Percentiles rank a stretch among this genome's conserved stretches.
Evolutionary conservation across 2,329 filamentous ascomycete species (phyloP).

Genomic region (Stagonosporopsis chrysanthemi): DNA sequence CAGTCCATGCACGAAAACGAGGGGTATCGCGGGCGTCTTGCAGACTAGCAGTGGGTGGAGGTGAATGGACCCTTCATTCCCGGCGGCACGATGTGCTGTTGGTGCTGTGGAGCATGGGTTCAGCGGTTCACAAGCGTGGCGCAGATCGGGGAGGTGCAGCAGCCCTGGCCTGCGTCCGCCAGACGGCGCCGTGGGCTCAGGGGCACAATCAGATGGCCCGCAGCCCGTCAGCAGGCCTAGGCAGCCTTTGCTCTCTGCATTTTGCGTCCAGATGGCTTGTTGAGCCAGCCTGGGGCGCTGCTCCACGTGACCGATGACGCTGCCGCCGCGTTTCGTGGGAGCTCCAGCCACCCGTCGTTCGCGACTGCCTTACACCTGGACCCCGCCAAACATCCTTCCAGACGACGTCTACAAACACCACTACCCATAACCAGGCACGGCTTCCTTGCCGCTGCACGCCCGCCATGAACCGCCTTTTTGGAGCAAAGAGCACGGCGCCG

Average conservation of each 20-base stretch:
- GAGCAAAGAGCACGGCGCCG: constrained; percentile 82
- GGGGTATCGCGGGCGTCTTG: constrained; percentile 8
- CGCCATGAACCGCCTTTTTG: constrained; percentile 95
- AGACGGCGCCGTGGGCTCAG: constrained; percentile 13
- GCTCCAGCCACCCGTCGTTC: constrained; percentile 20
- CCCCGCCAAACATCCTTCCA: constrained; percentile 13
- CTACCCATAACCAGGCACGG: not conserved
- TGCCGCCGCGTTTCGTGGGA: constrained; percentile 9
- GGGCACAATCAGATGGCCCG: constrained; percentile 13
- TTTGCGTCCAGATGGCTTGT: not conserved
- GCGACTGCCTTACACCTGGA: constrained; percentile 18
- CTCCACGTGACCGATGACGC: constrained; percentile 21
- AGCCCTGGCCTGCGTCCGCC: constrained; percentile 13
- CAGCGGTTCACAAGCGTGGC: constrained; percentile 20
- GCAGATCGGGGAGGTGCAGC: constrained; percentile 19
- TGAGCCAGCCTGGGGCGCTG: not conserved
- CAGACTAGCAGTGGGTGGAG: constrained; percentile 19
- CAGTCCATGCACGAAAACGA: constrained; percentile 19
- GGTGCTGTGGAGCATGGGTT: constrained; percentile 17
- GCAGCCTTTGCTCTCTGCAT: not conserved
- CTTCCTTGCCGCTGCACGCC: not conserved
- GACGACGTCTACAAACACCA: not conserved
- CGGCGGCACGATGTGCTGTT: constrained; percentile 13
- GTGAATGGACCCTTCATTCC: constrained; percentile 20
- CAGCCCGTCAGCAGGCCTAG: constrained; percentile 5